A percentile compares a stretch with the other conserved stretches of the same genome.
Evolutionary conservation across 2,329 filamentous ascomycete species (phyloP).

Genomic region (Colletotrichum trifolii): DNA sequence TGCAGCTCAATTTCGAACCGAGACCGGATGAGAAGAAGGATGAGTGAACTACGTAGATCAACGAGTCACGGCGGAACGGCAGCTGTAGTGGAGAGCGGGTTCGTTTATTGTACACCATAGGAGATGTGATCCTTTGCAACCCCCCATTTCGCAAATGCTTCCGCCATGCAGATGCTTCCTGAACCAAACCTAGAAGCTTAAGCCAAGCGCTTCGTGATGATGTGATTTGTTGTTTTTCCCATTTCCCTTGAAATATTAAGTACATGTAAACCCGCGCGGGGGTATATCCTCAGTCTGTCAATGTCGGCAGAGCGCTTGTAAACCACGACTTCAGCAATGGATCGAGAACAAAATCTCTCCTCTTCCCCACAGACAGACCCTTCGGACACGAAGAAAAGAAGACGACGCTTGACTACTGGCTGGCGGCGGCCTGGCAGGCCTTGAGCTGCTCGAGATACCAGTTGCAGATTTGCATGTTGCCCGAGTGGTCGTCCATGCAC

Average conservation of each 20-base stretch:
- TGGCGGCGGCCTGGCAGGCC: slow-evolving; percentile 83
- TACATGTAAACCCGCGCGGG: slow-evolving; percentile 14
- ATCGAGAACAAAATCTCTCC: too few relatives aligned
- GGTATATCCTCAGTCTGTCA: too few relatives aligned
- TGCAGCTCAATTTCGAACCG: slow-evolving; percentile 76
- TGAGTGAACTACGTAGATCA: neutral
- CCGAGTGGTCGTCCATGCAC: slow-evolving; percentile 96
- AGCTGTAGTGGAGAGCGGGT: slow-evolving; percentile 27
- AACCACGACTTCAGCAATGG: too few relatives aligned
- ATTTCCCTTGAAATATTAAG: slow-evolving; percentile 22
- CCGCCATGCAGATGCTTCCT: slow-evolving; percentile 20
- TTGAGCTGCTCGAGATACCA: slow-evolving; percentile 99
- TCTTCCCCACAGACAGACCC: neutral
- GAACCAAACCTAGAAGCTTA: slow-evolving; percentile 7
- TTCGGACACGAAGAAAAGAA: neutral
- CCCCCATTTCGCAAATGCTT: slow-evolving; percentile 17
- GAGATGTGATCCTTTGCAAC: slow-evolving; percentile 30
- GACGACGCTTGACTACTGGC: slow-evolving; percentile 67
- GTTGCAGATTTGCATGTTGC: slow-evolving; percentile 94
- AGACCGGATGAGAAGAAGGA: slow-evolving; percentile 64
- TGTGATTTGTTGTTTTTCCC: slow-evolving; percentile 12
- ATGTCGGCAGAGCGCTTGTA: too few relatives aligned
- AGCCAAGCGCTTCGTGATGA: neutral
- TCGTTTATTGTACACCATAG: slow-evolving; percentile 36
- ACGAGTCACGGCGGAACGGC: neutral